Percentiles rank a stretch among this genome's conserved stretches.
phyloP scores from a whole-genome alignment of 2,329 filamentous ascomycete species.

The Colletotrichum incanum region DNA sequence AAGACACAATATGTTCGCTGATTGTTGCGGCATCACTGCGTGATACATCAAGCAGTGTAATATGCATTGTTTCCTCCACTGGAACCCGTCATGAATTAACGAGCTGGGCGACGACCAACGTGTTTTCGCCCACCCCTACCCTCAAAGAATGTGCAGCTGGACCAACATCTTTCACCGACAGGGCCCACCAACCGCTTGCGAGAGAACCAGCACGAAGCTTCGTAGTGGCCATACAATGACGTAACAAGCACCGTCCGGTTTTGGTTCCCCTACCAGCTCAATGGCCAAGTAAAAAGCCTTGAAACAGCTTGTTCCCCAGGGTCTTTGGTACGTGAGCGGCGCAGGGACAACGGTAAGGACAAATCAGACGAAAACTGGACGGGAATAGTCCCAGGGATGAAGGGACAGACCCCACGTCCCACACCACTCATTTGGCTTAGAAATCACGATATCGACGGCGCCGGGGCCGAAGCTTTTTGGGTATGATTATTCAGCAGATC shows the following conservation, averaged over 20 bases:
- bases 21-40: too few species aligned
- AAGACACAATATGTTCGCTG: neutral
- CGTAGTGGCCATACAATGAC: neutral
- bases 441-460: constrained; percentile 29
- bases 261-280: neutral
- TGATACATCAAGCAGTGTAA: too few species aligned
- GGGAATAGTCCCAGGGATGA: neutral
- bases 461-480: constrained; percentile 22
- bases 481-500: constrained; percentile 28
- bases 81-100: too few species aligned
- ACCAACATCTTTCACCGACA: too few species aligned
- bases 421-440: constrained; percentile 22
- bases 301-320: neutral
- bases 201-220: neutral
- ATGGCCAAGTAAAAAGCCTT: neutral
- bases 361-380: constrained; percentile 4
- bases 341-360: neutral
- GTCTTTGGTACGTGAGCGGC: neutral
- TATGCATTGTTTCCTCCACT: too few species aligned
- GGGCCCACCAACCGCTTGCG: neutral
- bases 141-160: too few species aligned
- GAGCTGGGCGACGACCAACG: too few species aligned
- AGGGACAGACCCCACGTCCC: neutral
- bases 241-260: neutral
- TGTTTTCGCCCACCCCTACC: too few species aligned